Conservation (phyloP, 176 grass and related monocot species). For the Urochloa ruziziensis region DNA sequence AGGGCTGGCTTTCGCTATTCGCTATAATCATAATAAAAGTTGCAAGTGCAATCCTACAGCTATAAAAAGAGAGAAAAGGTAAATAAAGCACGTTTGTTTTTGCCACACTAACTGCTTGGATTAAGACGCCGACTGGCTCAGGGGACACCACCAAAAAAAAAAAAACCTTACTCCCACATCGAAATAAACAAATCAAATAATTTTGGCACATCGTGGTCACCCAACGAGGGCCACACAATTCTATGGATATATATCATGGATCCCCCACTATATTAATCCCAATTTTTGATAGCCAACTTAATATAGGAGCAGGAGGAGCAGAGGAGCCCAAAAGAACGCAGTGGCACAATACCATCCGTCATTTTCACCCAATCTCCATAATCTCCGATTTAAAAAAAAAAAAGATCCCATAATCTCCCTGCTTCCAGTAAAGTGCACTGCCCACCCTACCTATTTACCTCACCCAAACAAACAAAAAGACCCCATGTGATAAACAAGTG, state of each 20-base stretch:
- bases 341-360: background rate
- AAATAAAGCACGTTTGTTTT: background rate
- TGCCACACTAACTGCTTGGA: background rate
- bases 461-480: background rate
- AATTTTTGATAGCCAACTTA: constrained; percentile 2
- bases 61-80: background rate
- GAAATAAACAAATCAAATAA: background rate
- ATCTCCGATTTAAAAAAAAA: no score
- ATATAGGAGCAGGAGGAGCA: no score
- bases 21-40: no score
- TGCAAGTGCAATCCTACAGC: background rate
- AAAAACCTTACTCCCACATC: no score
- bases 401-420: no score
- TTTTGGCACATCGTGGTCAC: background rate
- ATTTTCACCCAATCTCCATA: background rate
- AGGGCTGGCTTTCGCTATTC: background rate
- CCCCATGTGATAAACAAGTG: constrained; percentile 9
- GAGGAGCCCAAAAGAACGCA: background rate
- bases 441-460: background rate
- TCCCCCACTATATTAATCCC: background rate
- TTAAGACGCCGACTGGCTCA: background rate
- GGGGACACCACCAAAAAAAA: background rate
- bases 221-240: background rate
- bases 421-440: background rate
- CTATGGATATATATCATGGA: background rate